Evolutionary conservation across 1,139 yeast species (phyloP), one percentile per base, ranked within the genome.

Genomic region (Saccharomycopsis hybrid): DNA sequence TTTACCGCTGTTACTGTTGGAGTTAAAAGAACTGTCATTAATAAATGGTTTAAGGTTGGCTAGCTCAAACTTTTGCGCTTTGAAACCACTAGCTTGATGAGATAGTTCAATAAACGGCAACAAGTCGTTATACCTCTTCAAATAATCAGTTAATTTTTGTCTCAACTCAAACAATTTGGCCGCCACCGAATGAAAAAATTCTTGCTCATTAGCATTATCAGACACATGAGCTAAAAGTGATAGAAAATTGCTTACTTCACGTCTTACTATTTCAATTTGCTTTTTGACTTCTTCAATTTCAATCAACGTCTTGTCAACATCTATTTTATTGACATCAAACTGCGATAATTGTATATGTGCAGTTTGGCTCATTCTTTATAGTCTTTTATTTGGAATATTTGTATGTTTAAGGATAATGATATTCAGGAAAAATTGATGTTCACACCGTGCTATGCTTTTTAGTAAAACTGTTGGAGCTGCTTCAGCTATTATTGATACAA

Each of bases 41-140:
- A 43, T 30, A 24, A 38, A 43, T 3, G 53, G 54, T 25, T 44
- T 27, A 18, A 52, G 27, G 31, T 48, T 50, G 5, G 48, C 51
- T 13, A 47, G 18, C 24, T 50, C 50, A 29, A 47, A 45, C 39
- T 52, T 47, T 31, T 51, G 48, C n/a, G 48, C 30, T n/a, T 33
- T 41, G 41, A 53, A 47, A 25, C 56, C 56, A 11, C 43, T 48
- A 11, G 47, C 33, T 31, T 53, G 54, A 28, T 46, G 52, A 5
- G 51, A 27, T 5, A 50, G 43, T 37, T 53, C 52, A 11, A 53
- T 51, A 8, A 51, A 36, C 2, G 56, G 56, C 13, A 51, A 11
- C 25, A 51, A 29, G 4, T 46, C 47, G 37, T 53, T 53, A 37
- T 53, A 53, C 8, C 41, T 35, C 7, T 45, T 38, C 41, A 53